Evolutionary conservation across 352 stramenopile species (phyloP), one percentile per base, ranked within the genome.

Genomic region (Pythium scleroteichum): DNA sequence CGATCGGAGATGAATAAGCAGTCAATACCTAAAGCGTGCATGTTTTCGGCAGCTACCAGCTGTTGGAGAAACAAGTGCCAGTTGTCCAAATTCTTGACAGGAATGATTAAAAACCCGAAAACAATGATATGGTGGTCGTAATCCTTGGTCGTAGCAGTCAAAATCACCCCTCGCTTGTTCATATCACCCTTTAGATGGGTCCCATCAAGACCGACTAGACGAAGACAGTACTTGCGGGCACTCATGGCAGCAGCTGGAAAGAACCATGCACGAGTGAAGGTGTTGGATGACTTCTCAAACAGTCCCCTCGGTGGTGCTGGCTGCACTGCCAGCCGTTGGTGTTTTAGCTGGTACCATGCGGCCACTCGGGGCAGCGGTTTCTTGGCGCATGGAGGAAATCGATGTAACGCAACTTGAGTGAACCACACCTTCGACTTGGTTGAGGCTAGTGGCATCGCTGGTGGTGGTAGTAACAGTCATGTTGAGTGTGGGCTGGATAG

Each of bases 171-270:
- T 10, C 27, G 26, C 8, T 54, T 40, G 45, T 78, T 66, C 59
- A 71, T 78, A 8, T 69, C 62, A 23, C 53, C 63, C 46, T 69
- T 75, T 1, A 70, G 32, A 33, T 71, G 66, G 23, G 56, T 32
- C 0, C 57, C 70, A 4, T 73, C 55, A 13, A 78, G 52, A 0
- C 64, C 60, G 27, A 26, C 68, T 8, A 8, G 39, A 5, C 48
- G 41, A 8, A 14, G 3, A 48, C 27, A 44, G 29, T 42, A 24
- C 23, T 33, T 16, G 24, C 24, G 40, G 6, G 52, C 29, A 16
- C 17, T 5, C 9, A 39, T 49, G 23, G 16, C 23, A 14, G 22
- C 35, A 10, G 20, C 4, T 57, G 3, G 48, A 45, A 22, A 62
- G 13, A 45, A 70, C 39, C 20, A 50, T 40, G 49, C 57, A 0